Conservation (phyloP, 1,139 yeast species). For the Eremothecium gossypii region DNA sequence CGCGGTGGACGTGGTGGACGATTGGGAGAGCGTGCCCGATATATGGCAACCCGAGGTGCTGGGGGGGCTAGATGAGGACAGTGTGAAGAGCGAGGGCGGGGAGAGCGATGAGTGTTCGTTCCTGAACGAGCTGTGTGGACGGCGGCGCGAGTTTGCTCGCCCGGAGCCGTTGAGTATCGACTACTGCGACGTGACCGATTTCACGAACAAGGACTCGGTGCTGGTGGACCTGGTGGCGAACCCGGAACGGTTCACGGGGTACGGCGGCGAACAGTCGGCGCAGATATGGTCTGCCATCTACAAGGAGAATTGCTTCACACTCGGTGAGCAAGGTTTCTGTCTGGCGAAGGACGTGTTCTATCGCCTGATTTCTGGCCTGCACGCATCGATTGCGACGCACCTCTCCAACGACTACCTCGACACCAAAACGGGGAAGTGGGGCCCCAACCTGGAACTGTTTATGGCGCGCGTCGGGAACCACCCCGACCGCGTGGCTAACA, state of each 20-base stretch:
- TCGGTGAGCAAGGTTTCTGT: slow-evolving; percentile 47
- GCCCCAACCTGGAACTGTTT: slow-evolving; percentile 72
- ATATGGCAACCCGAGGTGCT: slow-evolving; percentile 65
- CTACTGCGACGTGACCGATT: slow-evolving; percentile 40
- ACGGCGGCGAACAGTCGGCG: slow-evolving; percentile 84
- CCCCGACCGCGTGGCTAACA: slow-evolving; percentile 82
- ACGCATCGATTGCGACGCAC: slow-evolving; percentile 91
- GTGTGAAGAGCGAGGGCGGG: slow-evolving; percentile 25
- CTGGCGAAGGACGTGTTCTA: slow-evolving; percentile 81
- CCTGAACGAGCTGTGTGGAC: slow-evolving; percentile 26
- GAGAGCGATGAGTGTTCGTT: slow-evolving; percentile 29
- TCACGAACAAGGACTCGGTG: slow-evolving; percentile 44
- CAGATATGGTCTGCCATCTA: slow-evolving; percentile 93
- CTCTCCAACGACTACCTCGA: slow-evolving; percentile 77
- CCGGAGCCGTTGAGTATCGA: slow-evolving; percentile 29
- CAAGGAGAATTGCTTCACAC: slow-evolving; percentile 76
- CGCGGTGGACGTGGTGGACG: slow-evolving; percentile 71
- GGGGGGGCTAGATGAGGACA: slow-evolving; percentile 47
- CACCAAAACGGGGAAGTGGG: slow-evolving; percentile 67
- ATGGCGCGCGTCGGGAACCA: slow-evolving; percentile 83
- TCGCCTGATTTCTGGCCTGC: slow-evolving; percentile 85
- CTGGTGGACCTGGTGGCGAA: slow-evolving; percentile 79
- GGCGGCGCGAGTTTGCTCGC: slow-evolving; percentile 6
- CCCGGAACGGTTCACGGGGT: slow-evolving; percentile 95
- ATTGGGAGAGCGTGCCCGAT: slow-evolving; percentile 63